These are phyloP conservation scores for Apiospora sp. DNA, from an alignment of 2,329 filamentous ascomycete species.

Conservation along the genomic window DNA sequence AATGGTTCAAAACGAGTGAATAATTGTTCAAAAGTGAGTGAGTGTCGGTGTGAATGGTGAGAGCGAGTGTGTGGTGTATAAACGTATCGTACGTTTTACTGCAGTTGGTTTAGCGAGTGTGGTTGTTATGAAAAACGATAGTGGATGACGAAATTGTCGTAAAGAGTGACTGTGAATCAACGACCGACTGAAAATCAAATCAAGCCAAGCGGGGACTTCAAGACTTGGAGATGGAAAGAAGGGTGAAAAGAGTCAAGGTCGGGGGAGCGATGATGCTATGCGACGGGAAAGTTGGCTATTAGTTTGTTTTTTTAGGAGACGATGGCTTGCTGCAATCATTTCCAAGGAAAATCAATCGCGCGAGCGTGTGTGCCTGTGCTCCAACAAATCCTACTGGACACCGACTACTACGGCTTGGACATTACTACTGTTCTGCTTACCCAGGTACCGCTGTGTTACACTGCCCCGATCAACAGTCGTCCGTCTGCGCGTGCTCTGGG, in stretches of 20 bases:
- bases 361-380: neutral
- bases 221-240: neutral
- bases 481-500: neutral
- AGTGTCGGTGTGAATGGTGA: neutral
- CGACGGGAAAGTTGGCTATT: conserved; percentile 20
- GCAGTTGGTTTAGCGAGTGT: neutral
- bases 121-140: conserved; percentile 1
- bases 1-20: neutral
- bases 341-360: conserved; percentile 19
- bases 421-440: too few relatives aligned
- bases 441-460: too few relatives aligned
- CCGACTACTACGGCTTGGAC: too few relatives aligned
- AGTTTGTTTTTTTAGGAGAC: conserved; percentile 10
- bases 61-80: neutral
- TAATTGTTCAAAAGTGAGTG: neutral
- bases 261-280: conserved; percentile 10
- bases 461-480: neutral
- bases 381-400: neutral
- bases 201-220: conserved; percentile 11
- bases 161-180: conserved; percentile 6
- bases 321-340: neutral
- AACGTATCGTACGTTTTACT: neutral
- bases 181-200: neutral
- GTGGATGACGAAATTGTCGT: neutral
- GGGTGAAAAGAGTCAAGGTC: neutral